Base-by-base conservation (phyloP, 2,329 filamentous ascomycete species). In the Pleurostoma richardsiae region DNA sequence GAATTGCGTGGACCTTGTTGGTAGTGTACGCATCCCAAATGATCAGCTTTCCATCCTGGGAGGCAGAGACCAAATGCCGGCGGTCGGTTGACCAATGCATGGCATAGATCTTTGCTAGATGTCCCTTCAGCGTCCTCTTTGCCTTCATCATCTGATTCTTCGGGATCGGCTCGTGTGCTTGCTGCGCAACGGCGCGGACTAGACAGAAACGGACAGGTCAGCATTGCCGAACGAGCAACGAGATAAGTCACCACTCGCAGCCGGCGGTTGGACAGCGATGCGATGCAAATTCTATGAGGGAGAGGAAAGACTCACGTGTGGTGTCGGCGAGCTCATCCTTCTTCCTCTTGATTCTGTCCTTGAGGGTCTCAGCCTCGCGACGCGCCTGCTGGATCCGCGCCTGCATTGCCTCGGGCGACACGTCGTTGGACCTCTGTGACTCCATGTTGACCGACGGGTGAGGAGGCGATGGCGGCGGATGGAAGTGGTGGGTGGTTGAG, bases 61-160 rank as follows among this genome's bases (percentile, higher is more conserved):
- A 99, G 54, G 94, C 94, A 10, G 94, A 97, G 44, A 99, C 94
- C 51, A 97, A 83, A 71, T 97, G 94, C 70, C 94, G 85, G 64
- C 94, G 85, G 72, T 99, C 94, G 54, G 94, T 99, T 31, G 94
- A 97, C 94, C 94, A 99, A 77, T 99, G 94, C 94, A 99, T 99
- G 61, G 94, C 94, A 71, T 99, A 99, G 62, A 99, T 99, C 76
- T 99, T 99, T 61, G 94, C 94, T 57, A 99, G 75, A 79, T 99
- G 94, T 56, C 94, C 94, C 76, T 97, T 97, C 57, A 99, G 79
- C 43, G 91, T 96, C 62, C 90, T 88, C 76, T 95, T 94, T 55
- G 92, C 88, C 79, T 94, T 95, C 94, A 99, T 97, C 65, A 92
- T 81, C 66, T 83, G 80, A 70, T 95, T 94, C 70, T 88, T 87